Percentiles rank a stretch among this genome's conserved stretches.
These are phyloP conservation scores for Ascochyta clinopodiicola DNA, from an alignment of 2,329 filamentous ascomycete genomes.

Conservation along the genomic window DNA sequence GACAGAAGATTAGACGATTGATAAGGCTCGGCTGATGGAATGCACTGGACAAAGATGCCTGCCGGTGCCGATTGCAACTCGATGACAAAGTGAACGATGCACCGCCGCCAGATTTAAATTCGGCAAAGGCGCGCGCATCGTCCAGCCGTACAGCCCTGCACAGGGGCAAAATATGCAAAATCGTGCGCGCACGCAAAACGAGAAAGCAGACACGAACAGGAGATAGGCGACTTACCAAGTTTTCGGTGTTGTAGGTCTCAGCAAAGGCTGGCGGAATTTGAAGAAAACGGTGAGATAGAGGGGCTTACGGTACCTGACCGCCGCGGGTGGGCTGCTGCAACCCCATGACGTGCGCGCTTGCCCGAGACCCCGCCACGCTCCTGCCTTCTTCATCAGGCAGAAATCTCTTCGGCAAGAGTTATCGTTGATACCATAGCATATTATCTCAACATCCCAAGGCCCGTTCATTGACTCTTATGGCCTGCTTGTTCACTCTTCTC, in stretches of 20 bases:
- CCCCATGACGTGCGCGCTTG: conserved; percentile 30
- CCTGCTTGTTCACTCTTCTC: not conserved
- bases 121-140: conserved; percentile 34
- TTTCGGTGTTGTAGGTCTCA: conserved; percentile 21
- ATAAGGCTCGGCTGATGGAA: conserved; percentile 46
- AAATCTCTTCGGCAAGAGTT: not conserved
- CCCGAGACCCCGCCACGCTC: conserved; percentile 26
- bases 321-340: conserved; percentile 25
- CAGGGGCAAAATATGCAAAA: conserved; percentile 20
- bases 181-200: conserved; percentile 4
- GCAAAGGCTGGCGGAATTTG: conserved; percentile 19
- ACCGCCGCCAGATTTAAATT: conserved; percentile 24
- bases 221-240: conserved; percentile 35
- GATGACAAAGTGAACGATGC: conserved; percentile 18
- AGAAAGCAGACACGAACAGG: conserved; percentile 8
- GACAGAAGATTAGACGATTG: conserved; percentile 38
- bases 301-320: conserved; percentile 5
- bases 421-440: not conserved
- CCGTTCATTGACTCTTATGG: not conserved
- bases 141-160: conserved; percentile 34
- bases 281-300: conserved; percentile 9
- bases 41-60: conserved; percentile 34
- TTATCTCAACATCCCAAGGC: not conserved
- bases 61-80: conserved; percentile 39
- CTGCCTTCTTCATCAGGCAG: conserved; percentile 17